A percentile compares a stretch with the other conserved stretches of the same genome.
phyloP scores from a whole-genome alignment of 202 grass and related monocot genomes.

The Cymbopogon flexuosus region DNA sequence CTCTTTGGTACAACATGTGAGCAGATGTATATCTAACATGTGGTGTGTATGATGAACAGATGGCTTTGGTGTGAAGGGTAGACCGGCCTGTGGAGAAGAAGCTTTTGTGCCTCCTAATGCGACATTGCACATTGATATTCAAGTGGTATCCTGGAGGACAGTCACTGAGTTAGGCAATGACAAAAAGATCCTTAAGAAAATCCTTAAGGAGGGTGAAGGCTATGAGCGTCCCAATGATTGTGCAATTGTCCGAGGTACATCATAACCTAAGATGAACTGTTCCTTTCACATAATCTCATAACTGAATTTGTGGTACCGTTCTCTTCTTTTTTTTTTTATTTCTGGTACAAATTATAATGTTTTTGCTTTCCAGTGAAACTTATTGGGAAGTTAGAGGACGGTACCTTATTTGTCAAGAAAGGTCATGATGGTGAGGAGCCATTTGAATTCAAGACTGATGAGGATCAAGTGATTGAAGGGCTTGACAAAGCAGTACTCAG shows the following conservation, averaged over 20 bases:
- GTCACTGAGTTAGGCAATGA: constrained; percentile 63
- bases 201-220: constrained; percentile 67
- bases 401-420: constrained; percentile 70
- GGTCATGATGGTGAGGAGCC: constrained; percentile 67
- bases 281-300: neutral
- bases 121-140: constrained; percentile 49
- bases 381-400: constrained; percentile 60
- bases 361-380: constrained; percentile 52
- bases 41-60: constrained; percentile 38
- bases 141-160: constrained; percentile 70
- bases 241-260: constrained; percentile 49
- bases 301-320: neutral
- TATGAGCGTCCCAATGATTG: constrained; percentile 65
- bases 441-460: constrained; percentile 71
- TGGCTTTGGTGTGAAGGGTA: constrained; percentile 63
- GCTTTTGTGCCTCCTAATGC: constrained; percentile 52
- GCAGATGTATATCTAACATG: constrained; percentile 7
- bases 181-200: constrained; percentile 68
- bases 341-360: neutral
- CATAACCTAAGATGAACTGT: neutral
- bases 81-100: constrained; percentile 35
- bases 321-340: neutral
- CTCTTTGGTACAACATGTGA: neutral
- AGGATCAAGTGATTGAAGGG: constrained; percentile 81
- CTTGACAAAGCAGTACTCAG: constrained; percentile 62